phyloP scores from a whole-genome alignment of 495 filamentous ascomycete species.

The Xylaria telfairii region DNA sequence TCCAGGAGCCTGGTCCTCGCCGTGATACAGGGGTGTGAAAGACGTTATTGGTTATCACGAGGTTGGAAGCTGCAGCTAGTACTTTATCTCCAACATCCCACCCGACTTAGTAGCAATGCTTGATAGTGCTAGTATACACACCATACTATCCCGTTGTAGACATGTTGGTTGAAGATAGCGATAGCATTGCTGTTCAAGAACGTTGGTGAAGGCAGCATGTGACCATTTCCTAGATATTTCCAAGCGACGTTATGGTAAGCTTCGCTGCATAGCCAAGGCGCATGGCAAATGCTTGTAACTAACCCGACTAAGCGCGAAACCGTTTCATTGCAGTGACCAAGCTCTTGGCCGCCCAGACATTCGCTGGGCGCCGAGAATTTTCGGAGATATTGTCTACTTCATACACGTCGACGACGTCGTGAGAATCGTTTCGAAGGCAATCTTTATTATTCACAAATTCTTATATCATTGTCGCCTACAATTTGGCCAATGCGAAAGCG shows the following conservation, averaged over 20 bases:
- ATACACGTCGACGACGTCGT: background rate
- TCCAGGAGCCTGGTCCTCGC: constrained; percentile 8
- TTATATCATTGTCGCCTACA: background rate
- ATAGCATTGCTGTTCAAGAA: background rate
- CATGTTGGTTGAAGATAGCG: background rate
- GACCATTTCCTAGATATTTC: constrained; percentile 9
- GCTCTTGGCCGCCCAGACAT: constrained; percentile 17
- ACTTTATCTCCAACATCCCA: background rate
- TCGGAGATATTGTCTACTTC: constrained; percentile 11
- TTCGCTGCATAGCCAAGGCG: constrained; percentile 22
- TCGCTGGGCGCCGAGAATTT: constrained; percentile 15
- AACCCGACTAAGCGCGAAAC: background rate
- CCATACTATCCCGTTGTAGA: background rate
- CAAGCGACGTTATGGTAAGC: constrained; percentile 22
- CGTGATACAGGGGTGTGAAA: background rate
- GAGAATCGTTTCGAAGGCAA: background rate
- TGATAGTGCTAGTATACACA: background rate
- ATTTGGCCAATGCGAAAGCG: background rate
- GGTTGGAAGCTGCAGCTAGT: background rate
- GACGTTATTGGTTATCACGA: background rate
- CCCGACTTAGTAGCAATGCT: background rate
- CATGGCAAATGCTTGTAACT: constrained; percentile 21
- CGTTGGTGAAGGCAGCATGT: background rate
- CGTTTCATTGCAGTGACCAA: constrained; percentile 26
- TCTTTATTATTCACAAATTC: background rate